Evolutionary conservation across 352 stramenopile species (phyloP), one percentile per base, ranked within the genome.

Genomic region (Pythium brachiatum): DNA sequence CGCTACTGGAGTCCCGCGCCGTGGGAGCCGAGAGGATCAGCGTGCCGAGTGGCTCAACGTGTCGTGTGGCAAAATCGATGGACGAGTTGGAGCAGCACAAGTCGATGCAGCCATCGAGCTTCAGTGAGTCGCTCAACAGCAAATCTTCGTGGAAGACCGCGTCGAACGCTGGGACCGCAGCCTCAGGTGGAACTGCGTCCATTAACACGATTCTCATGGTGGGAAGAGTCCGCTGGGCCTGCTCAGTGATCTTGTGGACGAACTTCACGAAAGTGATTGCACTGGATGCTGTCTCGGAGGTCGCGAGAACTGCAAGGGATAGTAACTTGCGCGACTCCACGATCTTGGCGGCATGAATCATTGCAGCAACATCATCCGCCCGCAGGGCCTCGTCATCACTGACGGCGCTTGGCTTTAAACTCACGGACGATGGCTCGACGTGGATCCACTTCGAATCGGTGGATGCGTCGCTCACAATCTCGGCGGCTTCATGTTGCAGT

Each of bases 41-140:
- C 6, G 60, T 66, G 12, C 58, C 32, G 9, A 63, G 71, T 9
- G 75, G 72, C 1, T 67, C 53, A 1, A 84, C 60, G 20, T 81
- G 26, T 6, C 57, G 64, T 18, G 78, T 75, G 11, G 75, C 77
- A 25, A 88, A 74, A 25, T 71, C 65, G 21, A 70, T 38, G 2
- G 81, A 87, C 11, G 61, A 47, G 32, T 88, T 67, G 1, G 44
- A 73, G 41, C 74, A 69, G 38, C 77, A 75, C n/a, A 92, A 57
- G 56, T 90, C 80, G 23, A 92, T 60, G 32, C 80, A 73, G 15
- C 66, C 64, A 53, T 87, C 73, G 34, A 86, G 27, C 16, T 27
- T 9, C 20, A 58, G n/a, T 26, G 41, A 25, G 0, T 53, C 31
- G 4, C 11, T 23, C 5, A 21, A 15, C 36, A 2, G 0, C 31